phyloP scores from a whole-genome alignment of 371 early-diverging fungal genomes.

The Rhizopus delemar region DNA sequence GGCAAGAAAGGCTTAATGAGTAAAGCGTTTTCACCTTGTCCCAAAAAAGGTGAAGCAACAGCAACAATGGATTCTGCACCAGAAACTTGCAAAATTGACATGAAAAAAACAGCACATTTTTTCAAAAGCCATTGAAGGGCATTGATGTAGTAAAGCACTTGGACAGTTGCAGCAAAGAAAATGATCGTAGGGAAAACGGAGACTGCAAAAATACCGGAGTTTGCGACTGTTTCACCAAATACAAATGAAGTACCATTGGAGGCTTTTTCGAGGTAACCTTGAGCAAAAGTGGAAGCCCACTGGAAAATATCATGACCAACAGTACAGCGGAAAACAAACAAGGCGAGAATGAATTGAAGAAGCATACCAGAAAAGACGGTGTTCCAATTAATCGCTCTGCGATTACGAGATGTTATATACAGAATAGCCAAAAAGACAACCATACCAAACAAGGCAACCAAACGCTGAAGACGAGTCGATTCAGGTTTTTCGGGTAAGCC shows the following conservation, averaged over 20 bases:
- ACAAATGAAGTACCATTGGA: conserved; percentile 69
- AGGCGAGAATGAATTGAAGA: conserved; percentile 78
- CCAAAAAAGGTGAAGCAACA: conserved; percentile 81
- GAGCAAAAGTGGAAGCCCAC: conserved; percentile 68
- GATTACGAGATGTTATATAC: conserved; percentile 62
- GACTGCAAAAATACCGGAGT: conserved; percentile 60
- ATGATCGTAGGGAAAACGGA: conserved; percentile 82
- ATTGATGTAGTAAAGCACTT: conserved; percentile 83
- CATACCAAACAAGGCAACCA: conserved; percentile 79
- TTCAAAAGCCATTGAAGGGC: conserved; percentile 82
- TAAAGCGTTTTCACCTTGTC: conserved; percentile 84
- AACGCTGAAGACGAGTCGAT: conserved; percentile 68
- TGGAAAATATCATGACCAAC: conserved; percentile 78
- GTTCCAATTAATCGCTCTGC: conserved; percentile 69
- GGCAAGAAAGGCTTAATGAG: conserved; percentile 82
- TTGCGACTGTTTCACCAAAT: conserved; percentile 55
- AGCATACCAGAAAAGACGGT: conserved; percentile 76
- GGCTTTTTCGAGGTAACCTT: conserved; percentile 70
- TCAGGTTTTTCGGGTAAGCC: conserved; percentile 50
- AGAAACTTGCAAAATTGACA: conserved; percentile 74
- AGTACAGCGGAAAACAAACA: conserved; percentile 78
- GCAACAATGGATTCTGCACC: conserved; percentile 90
- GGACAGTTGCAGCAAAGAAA: conserved; percentile 86
- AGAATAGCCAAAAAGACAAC: conserved; percentile 60
- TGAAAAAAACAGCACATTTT: conserved; percentile 70